A percentile compares a stretch with the other conserved stretches of the same genome.
These are phyloP conservation scores for Neoboletus subvelutipes DNA, from an alignment of 768 basidiomycete species.

Conservation along the genomic window DNA sequence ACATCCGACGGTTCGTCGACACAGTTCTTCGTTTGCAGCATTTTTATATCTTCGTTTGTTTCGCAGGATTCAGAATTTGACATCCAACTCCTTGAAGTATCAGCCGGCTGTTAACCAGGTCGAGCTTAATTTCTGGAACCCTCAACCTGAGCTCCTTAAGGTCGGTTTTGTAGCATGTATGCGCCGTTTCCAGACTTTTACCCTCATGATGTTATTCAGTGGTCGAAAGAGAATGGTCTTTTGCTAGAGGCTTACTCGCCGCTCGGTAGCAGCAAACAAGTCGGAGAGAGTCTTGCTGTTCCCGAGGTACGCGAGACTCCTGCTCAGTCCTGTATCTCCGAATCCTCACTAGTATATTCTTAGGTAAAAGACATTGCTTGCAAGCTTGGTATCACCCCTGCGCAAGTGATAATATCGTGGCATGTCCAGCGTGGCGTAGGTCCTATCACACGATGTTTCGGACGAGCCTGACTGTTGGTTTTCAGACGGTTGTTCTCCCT, in stretches of 20 bases:
- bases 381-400: slow-evolving; percentile 68
- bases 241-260: slow-evolving; percentile 79
- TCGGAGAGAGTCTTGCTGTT: slow-evolving; percentile 54
- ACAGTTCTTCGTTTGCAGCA: neutral
- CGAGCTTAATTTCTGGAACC: slow-evolving; percentile 75
- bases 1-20: slow-evolving; percentile 44
- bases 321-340: neutral
- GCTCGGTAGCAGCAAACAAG: slow-evolving; percentile 60
- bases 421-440: slow-evolving; percentile 72
- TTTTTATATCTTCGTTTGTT: neutral
- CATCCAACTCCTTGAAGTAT: slow-evolving; percentile 57
- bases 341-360: neutral
- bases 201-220: slow-evolving; percentile 38
- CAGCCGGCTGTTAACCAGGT: slow-evolving; percentile 75
- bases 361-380: slow-evolving; percentile 58
- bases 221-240: slow-evolving; percentile 63
- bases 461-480: neutral
- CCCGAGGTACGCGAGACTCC: slow-evolving; percentile 43
- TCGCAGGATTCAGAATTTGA: slow-evolving; percentile 56
- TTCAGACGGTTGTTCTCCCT: slow-evolving; percentile 66
- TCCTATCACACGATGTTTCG: neutral
- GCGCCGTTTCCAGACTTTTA: neutral
- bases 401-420: slow-evolving; percentile 76
- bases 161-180: slow-evolving; percentile 31
- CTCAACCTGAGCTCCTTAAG: slow-evolving; percentile 73